phyloP scores from a whole-genome alignment of 192 early-diverging fungal genomes.

The Coemansia erecta region DNA sequence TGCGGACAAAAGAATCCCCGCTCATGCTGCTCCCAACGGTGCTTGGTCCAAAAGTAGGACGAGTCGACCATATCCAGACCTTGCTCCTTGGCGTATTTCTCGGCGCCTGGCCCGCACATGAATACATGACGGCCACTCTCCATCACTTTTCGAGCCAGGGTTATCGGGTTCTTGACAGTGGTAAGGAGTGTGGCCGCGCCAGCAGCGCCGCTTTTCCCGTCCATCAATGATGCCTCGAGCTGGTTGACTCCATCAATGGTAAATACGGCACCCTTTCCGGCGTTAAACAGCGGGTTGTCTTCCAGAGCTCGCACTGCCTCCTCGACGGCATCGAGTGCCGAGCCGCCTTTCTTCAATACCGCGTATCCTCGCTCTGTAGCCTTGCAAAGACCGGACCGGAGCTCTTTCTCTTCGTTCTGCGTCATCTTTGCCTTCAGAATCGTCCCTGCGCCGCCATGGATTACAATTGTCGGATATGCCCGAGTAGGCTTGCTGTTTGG shows the following conservation, averaged over 20 bases:
- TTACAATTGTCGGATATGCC: constrained; percentile 28
- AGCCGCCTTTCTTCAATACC: constrained; percentile 16
- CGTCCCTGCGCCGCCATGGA: constrained; percentile 30
- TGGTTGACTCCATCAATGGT: constrained; percentile 29
- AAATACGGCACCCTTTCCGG: constrained; percentile 35
- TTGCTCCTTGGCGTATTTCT: constrained; percentile 19
- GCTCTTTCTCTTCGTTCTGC: constrained; percentile 15
- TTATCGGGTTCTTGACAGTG: constrained; percentile 31
- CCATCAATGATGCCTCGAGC: constrained; percentile 37
- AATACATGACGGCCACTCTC: constrained; percentile 27
- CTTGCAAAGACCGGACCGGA: constrained; percentile 16
- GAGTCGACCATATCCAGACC: constrained; percentile 32
- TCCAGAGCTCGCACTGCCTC: constrained; percentile 40
- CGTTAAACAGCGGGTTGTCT: constrained; percentile 43
- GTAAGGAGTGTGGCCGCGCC: constrained; percentile 40
- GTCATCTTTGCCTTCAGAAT: constrained; percentile 33
- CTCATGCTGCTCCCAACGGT: constrained; percentile 43
- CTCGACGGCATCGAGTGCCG: constrained; percentile 44
- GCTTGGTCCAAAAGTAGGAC: constrained; percentile 37
- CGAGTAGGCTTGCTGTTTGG: no score
- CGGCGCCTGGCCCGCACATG: constrained; percentile 28
- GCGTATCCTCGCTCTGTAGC: constrained; percentile 23
- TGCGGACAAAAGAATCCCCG: constrained; percentile 8
- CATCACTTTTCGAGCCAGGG: constrained; percentile 43
- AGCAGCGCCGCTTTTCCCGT: constrained; percentile 21